Base-by-base conservation (phyloP, 2,329 filamentous ascomycete species). In the Akanthomyces lecanii region DNA sequence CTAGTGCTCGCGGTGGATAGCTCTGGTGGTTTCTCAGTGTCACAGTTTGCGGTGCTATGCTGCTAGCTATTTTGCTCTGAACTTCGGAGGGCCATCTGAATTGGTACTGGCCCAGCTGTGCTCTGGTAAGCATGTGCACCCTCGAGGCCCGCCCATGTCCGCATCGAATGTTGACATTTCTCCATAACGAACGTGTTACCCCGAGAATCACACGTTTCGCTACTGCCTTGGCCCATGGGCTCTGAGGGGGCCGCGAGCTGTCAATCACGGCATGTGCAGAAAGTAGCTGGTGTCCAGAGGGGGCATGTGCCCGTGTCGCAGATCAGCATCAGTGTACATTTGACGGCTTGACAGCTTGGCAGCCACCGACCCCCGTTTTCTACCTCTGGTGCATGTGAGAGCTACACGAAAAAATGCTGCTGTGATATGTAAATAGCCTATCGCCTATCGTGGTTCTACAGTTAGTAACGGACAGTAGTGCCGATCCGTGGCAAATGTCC, bases 311-410 rank as follows among this genome's bases (percentile, higher is more conserved):
- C 28, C 50, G 33, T 14, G 11, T 33, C 45, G 16, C 33, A 28
- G 45, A 33, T 51, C 56, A 59, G 30, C 45, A 30, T 59, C 56
- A 42, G 28, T 25, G 30, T 42, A 42, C 12, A n/a, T 28, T 21
- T 50, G 12, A 40, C 23, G 28, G 33, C 7, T 33, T n/a, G 33
- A 40, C 23, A 50, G 33, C 8, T 21, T n/a, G 28, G 28, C 28
- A 6, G 28, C 28, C 28, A 30, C 28, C 28, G 40, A 21, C 10
- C 45, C 7, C 44, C n/a, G 2, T 25, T 30, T 48, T 59, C 45
- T 42, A 44, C 33, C 56, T n/a, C 36, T 6, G 21, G 23, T 51
- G 56, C 56, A 59, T 59, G 45, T 59, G 56, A 59, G 45, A 28
- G 56, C 5, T 51, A 36, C 56, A 40, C 55, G 25, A 47, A 21